Percentiles rank a stretch among this genome's conserved stretches.
phyloP scores from a whole-genome alignment of 345 rosid genomes.

The Gossypium australe region DNA sequence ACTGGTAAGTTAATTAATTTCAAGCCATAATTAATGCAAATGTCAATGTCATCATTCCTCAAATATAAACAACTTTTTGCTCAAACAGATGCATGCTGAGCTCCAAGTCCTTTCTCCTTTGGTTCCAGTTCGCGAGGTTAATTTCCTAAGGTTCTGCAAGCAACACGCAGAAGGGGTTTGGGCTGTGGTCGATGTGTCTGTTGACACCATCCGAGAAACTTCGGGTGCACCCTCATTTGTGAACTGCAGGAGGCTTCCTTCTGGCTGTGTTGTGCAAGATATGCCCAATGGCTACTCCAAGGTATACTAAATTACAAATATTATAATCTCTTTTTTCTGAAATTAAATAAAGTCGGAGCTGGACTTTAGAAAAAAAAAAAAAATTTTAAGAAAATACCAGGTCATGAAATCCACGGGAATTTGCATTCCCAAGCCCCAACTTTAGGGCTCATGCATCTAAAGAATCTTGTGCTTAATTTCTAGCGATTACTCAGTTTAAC shows the following conservation, averaged over 20 bases:
- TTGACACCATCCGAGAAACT: slow-evolving; percentile 52
- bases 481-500: slow-evolving; percentile 38
- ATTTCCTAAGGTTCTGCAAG: slow-evolving; percentile 85
- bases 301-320: slow-evolving; percentile 23
- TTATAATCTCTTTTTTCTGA: too few species aligned
- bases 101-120: slow-evolving; percentile 83
- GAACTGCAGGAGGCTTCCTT: slow-evolving; percentile 83
- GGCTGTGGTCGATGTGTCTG: slow-evolving; percentile 94
- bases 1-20: slow-evolving; percentile 53
- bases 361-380: slow-evolving; percentile 14
- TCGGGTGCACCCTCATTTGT: slow-evolving; percentile 44
- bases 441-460: slow-evolving; percentile 27
- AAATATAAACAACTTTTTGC: background rate
- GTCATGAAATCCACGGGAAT: slow-evolving; percentile 24
- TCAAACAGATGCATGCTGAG: slow-evolving; percentile 83
- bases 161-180: slow-evolving; percentile 91
- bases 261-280: slow-evolving; percentile 94
- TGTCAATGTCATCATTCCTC: background rate
- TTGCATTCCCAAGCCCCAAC: slow-evolving; percentile 24
- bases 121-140: slow-evolving; percentile 86
- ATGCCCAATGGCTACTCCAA: slow-evolving; percentile 95
- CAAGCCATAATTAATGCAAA: background rate
- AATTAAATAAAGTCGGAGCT: background rate
- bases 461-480: slow-evolving; percentile 24
- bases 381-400: slow-evolving; percentile 20